These are phyloP conservation scores for Chlamydomonas applanata DNA, from an alignment of 139 green algal genomes.

Conservation along the genomic window DNA sequence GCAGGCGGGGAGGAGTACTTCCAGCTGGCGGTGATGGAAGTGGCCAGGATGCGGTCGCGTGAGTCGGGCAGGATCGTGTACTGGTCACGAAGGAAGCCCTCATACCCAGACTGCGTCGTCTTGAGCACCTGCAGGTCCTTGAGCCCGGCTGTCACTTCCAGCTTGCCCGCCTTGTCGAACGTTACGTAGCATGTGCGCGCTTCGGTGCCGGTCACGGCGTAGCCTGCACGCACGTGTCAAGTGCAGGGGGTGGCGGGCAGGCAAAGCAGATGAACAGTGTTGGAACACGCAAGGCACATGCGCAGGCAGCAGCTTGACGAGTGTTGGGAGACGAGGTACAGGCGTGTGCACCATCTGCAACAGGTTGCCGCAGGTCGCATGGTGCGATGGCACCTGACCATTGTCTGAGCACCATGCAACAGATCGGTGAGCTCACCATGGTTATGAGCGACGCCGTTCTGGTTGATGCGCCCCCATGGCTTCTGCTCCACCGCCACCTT, in stretches of 20 bases:
- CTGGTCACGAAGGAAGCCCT: constrained; percentile 82
- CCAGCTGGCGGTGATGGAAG: constrained; percentile 82
- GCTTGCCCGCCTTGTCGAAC: constrained; percentile 50
- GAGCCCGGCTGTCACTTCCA: constrained; percentile 50
- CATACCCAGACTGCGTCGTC: constrained; percentile 94
- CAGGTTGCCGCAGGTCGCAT: no score
- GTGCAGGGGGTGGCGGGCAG: no score
- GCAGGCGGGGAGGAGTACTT: constrained; percentile 52
- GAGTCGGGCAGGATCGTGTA: constrained; percentile 87
- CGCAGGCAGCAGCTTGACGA: no score
- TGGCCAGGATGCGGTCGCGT: constrained; percentile 88
- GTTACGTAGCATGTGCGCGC: constrained; percentile 62
- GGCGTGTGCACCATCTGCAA: no score
- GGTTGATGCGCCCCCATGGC: constrained; percentile 73
- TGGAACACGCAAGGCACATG: no score
- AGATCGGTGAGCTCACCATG: constrained; percentile 58
- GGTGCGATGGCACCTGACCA: no score
- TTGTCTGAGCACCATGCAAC: no score
- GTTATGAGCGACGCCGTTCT: constrained; percentile 65
- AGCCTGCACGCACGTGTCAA: no score
- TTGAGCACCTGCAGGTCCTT: constrained; percentile 69
- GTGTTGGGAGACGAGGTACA: no score
- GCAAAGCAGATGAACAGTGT: no score
- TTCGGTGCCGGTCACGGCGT: constrained; percentile 54
- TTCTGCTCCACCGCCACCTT: constrained; percentile 86